Conservation (phyloP, 345 rosid species). For the Aethionema arabicum region DNA sequence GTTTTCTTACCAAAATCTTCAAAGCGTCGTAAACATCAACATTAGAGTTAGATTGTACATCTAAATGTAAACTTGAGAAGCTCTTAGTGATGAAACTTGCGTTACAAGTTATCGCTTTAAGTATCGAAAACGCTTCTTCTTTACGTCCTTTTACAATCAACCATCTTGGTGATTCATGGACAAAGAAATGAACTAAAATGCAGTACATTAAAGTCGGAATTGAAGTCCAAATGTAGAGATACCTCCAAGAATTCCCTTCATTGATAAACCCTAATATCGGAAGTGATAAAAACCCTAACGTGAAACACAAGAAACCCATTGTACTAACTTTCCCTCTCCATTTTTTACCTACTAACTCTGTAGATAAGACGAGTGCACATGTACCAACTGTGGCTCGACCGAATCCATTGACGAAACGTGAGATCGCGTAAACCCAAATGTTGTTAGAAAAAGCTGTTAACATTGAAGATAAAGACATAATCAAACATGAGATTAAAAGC, state of each 20-base stretch:
- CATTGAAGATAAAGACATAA: constrained; percentile 45
- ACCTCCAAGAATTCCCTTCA: constrained; percentile 49
- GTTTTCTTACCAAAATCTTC: constrained; percentile 42
- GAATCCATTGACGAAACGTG: constrained; percentile 49
- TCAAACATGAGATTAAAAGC: constrained; percentile 46
- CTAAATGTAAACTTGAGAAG: constrained; percentile 38
- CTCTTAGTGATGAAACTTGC: constrained; percentile 26
- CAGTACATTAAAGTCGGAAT: constrained; percentile 42
- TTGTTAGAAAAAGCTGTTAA: constrained; percentile 42
- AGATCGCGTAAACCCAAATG: constrained; percentile 46
- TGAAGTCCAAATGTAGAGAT: constrained; percentile 48
- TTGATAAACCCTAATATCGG: constrained; percentile 44
- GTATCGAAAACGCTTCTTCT: constrained; percentile 49
- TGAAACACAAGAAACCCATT: constrained; percentile 45
- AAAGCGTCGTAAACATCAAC: constrained; percentile 49
- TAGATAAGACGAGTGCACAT: constrained; percentile 46
- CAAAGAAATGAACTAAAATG: constrained; percentile 24
- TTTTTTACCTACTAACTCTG: constrained; percentile 47
- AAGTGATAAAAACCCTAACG: constrained; percentile 50
- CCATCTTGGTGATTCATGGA: constrained; percentile 60
- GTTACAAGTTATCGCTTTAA: constrained; percentile 43
- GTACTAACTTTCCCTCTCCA: constrained; percentile 52
- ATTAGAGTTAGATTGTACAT: constrained; percentile 30
- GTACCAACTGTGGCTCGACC: constrained; percentile 49
- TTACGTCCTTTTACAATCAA: constrained; percentile 46